Conservation (phyloP, 1,139 yeast genomes). For the Saccharomyces hybrid region DNA sequence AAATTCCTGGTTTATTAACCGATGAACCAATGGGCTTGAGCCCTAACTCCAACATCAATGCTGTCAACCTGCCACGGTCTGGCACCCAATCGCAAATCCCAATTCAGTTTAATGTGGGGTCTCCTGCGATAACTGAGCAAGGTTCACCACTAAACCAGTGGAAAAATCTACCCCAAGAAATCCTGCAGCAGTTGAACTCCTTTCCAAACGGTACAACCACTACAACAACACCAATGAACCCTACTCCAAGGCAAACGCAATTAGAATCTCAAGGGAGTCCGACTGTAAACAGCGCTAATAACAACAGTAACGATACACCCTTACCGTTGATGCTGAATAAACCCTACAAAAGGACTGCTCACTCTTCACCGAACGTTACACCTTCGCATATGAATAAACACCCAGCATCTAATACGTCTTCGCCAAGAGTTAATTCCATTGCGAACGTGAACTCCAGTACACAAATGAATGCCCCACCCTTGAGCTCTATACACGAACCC, state of each 20-base stretch:
- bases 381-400: neutral
- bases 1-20: slow-evolving; percentile 57
- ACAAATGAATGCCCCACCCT: neutral
- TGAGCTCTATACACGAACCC: neutral
- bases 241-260: neutral
- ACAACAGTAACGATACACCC: neutral
- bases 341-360: neutral
- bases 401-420: neutral
- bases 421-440: neutral
- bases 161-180: slow-evolving; percentile 17
- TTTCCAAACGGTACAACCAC: neutral
- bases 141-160: slow-evolving; percentile 6
- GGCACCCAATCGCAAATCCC: neutral
- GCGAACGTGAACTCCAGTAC: neutral
- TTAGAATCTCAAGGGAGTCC: neutral
- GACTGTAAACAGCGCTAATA: neutral
- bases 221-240: neutral
- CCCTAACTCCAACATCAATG: neutral
- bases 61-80: neutral
- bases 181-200: slow-evolving; percentile 14
- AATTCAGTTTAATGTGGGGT: neutral
- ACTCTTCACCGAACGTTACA: neutral
- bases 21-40: slow-evolving; percentile 32
- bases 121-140: slow-evolving; percentile 11
- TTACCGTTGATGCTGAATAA: neutral